Base-by-base conservation (phyloP, 2,329 filamentous ascomycete genomes). In the Emmonsia crescens region DNA sequence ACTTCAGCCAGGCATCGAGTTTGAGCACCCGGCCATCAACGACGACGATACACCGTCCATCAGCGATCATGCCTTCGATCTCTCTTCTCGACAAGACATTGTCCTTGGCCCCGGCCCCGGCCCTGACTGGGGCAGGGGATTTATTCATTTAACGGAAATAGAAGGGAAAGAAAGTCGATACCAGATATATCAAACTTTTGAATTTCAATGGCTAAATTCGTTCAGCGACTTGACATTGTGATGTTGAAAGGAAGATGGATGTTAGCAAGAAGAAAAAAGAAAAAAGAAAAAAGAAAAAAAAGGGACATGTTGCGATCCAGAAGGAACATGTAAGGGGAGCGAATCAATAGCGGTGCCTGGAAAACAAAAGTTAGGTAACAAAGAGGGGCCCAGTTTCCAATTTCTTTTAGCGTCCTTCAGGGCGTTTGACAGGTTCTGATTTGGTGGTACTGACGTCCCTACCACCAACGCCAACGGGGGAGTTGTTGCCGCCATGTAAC, bases 1-100 rank as follows among this genome's bases (percentile, higher is more conserved):
- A 96, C 59, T 85, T 85, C 60, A 94, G 78, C 90, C 91, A 99
- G 44, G 87, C 82, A 74, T 97, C 93, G 42, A 90, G 86, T 77
- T 91, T 96, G 67, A 97, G 76, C 12, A 96, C 91, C 68, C 86
- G 83, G 63, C 85, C 82, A 68, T 96, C 85, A 63, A 93, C 80
- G 60, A 99, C 91, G 65, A 96, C 82, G 62, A 97, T 83, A 65
- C 84, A 84, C 62, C 84, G 83, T 4, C 91, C 93, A 62, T 89
- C 85, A 9, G 92, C 89, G 69, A 99, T 96, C 68, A 93, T 77
- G 9, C 82, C 85, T 74, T 96, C 92, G 64, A 95, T 82, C 71
- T 90, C 82, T 62, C 83, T 76, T 64, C 85, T 80, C 63, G 81
- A 83, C 66, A 86, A 75, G 40, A 86, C 62, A 44, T 70, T 73